Base-by-base conservation (phyloP, 1,139 yeast genomes). In the Sporopachydermia cereana region DNA sequence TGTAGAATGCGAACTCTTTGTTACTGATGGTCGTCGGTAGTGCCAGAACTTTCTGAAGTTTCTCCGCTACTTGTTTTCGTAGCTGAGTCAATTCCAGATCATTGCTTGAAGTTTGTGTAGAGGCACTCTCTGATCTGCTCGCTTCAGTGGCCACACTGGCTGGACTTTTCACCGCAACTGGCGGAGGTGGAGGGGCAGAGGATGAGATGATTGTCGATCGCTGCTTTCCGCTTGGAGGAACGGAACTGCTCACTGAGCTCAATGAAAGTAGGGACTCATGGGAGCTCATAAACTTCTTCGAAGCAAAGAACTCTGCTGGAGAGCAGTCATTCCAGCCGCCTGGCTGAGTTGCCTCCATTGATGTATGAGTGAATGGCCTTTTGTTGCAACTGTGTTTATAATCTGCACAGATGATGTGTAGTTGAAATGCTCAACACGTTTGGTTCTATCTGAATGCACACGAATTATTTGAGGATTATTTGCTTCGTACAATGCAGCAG, bases 1-100 rank as follows among this genome's bases (percentile, higher is more conserved):
- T 7, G 20, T 41, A 41, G 20, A n/a, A 41, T n/a, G 42, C 36
- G 22, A 41, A 41, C 20, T 41, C 42, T 41, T 41, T 41, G 17
- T 21, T 34, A 9, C 14, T 16, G 20, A 41, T 21, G 16, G 20
- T 5, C 9, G 42, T 41, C 5, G 42, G 42, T 9, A 41, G 22
- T 14, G 16, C 25, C 20, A 41, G n/a, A 16, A 34, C 39, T 20
- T 34, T 16, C 22, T 7, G 9, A 7, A 34, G 39, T n/a, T 34
- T 34, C 39, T 34, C 22, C 17, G 18, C 9, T 12, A 34, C 39
- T 16, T 12, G 9, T 9, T 34, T 5, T 34, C n/a, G 12, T n/a
- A 34, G 5, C 17, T 16, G 22, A 7, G 5, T n/a, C n/a, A 7
- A 7, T 5, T 34, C 39, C 5, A n/a, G 22, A 7, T 34, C 39